Evolutionary conservation across 2,329 filamentous ascomycete species (phyloP).

Genomic region (Teratosphaeria zuluensis): DNA sequence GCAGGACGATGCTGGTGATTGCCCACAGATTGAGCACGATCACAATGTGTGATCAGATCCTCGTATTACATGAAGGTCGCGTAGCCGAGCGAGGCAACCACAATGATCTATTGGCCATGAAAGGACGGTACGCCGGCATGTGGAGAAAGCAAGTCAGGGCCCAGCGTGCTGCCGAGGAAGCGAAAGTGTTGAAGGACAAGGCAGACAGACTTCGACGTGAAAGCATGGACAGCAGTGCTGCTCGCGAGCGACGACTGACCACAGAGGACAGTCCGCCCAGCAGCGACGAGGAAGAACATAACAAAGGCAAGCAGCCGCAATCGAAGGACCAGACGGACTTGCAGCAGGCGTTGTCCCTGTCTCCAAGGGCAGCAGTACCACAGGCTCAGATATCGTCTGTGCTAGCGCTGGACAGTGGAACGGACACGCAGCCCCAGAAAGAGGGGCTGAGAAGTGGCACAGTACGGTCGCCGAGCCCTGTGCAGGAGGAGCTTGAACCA

Average conservation of each 20-base stretch:
- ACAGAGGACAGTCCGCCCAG: conserved; percentile 28
- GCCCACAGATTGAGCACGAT: conserved; percentile 58
- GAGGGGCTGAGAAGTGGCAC: conserved; percentile 21
- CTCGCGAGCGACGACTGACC: conserved; percentile 9
- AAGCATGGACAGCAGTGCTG: conserved; percentile 34
- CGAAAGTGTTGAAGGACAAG: conserved; percentile 40
- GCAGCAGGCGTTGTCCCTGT: conserved; percentile 16
- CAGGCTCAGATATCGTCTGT: conserved; percentile 17
- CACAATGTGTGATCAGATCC: conserved; percentile 46
- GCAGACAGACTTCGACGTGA: conserved; percentile 39
- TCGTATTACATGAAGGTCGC: conserved; percentile 44
- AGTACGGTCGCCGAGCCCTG: conserved; percentile 19
- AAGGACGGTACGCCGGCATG: conserved; percentile 40
- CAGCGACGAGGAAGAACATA: conserved; percentile 28
- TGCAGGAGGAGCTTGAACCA: conserved; percentile 16
- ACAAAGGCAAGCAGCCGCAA: conserved; percentile 1
- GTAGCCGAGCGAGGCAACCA: conserved; percentile 45
- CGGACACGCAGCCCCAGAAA: conserved; percentile 13
- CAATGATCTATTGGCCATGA: conserved; percentile 38
- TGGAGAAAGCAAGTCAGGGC: conserved; percentile 45
- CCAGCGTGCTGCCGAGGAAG: conserved; percentile 41
- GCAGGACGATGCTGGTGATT: conserved; percentile 89
- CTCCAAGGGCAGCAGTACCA: conserved; percentile 15
- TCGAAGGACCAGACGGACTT: conserved; percentile 12
- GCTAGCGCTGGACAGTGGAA: conserved; percentile 15